phyloP scores from a whole-genome alignment of 2,329 filamentous ascomycete genomes.

The Metarhizium guizhouense region DNA sequence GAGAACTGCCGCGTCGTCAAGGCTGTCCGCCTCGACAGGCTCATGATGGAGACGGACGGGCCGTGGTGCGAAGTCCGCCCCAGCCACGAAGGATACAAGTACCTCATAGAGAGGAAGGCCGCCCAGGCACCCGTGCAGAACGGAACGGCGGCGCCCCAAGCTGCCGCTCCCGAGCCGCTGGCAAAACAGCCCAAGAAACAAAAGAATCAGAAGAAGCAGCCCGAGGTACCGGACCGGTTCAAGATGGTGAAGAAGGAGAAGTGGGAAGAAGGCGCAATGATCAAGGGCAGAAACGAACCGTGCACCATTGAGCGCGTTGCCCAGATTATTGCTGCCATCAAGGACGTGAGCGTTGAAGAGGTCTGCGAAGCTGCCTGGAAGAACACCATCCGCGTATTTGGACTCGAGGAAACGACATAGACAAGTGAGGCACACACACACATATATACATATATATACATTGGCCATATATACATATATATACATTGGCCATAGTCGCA shows the following conservation, averaged over 20 bases:
- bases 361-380: constrained; percentile 80
- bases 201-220: constrained; percentile 49
- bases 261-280: constrained; percentile 77
- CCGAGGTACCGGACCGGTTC: constrained; percentile 61
- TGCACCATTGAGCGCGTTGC: constrained; percentile 80
- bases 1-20: constrained; percentile 84
- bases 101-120: constrained; percentile 38
- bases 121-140: constrained; percentile 16
- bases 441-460: neutral
- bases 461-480: constrained; percentile 1
- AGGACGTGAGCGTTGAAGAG: constrained; percentile 68
- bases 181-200: constrained; percentile 29
- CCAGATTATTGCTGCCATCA: constrained; percentile 80
- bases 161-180: constrained; percentile 13
- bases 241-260: constrained; percentile 94
- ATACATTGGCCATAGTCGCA: neutral
- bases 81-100: constrained; percentile 75
- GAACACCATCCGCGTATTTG: constrained; percentile 76
- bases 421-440: neutral
- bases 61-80: constrained; percentile 95
- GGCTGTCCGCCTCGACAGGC: constrained; percentile 63
- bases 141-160: constrained; percentile 10
- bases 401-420: constrained; percentile 35
- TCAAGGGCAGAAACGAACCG: constrained; percentile 93
- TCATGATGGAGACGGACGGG: constrained; percentile 96